These are phyloP conservation scores for Trichoderma sp. DNA, from an alignment of 2,329 filamentous ascomycete species.

Conservation along the genomic window DNA sequence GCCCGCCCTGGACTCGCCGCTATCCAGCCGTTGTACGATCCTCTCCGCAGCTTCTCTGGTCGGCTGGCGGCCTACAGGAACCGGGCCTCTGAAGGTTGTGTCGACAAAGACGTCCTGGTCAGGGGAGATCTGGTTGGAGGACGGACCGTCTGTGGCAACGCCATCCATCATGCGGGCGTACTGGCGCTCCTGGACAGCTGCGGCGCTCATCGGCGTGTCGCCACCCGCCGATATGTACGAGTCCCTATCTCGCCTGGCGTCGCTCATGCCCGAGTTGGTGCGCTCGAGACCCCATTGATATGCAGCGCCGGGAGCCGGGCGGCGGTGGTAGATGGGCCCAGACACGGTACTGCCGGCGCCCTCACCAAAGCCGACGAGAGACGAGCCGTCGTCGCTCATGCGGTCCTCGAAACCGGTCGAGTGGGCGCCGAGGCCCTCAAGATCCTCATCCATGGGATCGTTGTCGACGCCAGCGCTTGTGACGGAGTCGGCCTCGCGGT, in stretches of 20 bases:
- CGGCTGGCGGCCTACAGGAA: constrained; percentile 39
- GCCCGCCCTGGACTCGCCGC: constrained; percentile 43
- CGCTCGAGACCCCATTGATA: constrained; percentile 48
- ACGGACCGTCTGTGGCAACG: constrained; percentile 55
- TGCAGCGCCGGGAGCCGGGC: constrained; percentile 42
- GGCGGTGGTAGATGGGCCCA: constrained; percentile 66
- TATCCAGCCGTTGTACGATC: constrained; percentile 57
- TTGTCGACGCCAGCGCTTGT: constrained; percentile 49
- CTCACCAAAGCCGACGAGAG: constrained; percentile 87
- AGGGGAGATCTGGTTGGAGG: constrained; percentile 42
- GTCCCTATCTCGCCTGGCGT: constrained; percentile 39
- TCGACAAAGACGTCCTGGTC: constrained; percentile 59
- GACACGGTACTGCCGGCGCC: constrained; percentile 82
- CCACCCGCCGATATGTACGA: constrained; percentile 30
- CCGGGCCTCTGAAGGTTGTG: constrained; percentile 58
- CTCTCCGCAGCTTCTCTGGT: constrained; percentile 59
- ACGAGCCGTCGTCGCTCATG: constrained; percentile 81
- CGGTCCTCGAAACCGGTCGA: constrained; percentile 61
- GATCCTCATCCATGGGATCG: constrained; percentile 54
- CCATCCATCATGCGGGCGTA: constrained; percentile 67
- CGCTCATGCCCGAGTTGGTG: constrained; percentile 51
- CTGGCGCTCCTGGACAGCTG: constrained; percentile 49
- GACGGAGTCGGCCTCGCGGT: constrained; percentile 55
- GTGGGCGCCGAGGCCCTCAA: constrained; percentile 43
- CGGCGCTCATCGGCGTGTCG: constrained; percentile 45